Evolutionary conservation across 2,329 filamentous ascomycete species (phyloP), one percentile per base, ranked within the genome.

Genomic region (Pseudocercospora fijiensis): DNA sequence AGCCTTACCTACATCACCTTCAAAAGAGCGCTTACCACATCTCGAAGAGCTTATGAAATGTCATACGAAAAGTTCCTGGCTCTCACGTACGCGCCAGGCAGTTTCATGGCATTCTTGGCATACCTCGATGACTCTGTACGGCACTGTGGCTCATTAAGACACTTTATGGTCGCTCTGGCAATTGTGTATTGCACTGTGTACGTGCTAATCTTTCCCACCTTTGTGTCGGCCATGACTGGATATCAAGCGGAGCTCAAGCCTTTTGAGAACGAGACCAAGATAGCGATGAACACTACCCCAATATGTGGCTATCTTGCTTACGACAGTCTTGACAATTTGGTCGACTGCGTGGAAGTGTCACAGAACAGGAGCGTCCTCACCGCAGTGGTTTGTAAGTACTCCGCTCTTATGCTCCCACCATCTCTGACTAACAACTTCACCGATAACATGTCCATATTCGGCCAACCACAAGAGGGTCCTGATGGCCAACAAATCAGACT

Each of bases 1-100:
- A 37, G 28, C 26, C 64, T 7, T 16, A 37, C 33, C 33, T 37
- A n/a, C 33, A 37, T 37, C 33, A 37, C 33, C 33, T 37, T 37
- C 13, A 37, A 37, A 37, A 2, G 33, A 37, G 41, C 51, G 45
- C 41, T 43, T 16, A 28, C 13, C 27, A 57, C 30, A 8, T 28
- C 33, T 30, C 26, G 6, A 37, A 57, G 20, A 37, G 26, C 7
- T 57, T 30, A 9, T 28, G 16, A 37, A 41, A 24, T 57, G 7
- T 28, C 26, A 22, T 57, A 57, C 30, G 53, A 57, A 26, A 57
- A 57, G 27, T 57, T 57, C 53, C 26, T 57, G 30, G 53, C 53
- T 28, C 20, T 57, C 26, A 16, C 53, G 20, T 57, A 57, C 16
- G 28, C 53, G 16, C 53, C 53, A 16, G 18, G 16, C 47, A 51